Conservation (phyloP, 805 yeast species). For the Candida chauliodis region DNA sequence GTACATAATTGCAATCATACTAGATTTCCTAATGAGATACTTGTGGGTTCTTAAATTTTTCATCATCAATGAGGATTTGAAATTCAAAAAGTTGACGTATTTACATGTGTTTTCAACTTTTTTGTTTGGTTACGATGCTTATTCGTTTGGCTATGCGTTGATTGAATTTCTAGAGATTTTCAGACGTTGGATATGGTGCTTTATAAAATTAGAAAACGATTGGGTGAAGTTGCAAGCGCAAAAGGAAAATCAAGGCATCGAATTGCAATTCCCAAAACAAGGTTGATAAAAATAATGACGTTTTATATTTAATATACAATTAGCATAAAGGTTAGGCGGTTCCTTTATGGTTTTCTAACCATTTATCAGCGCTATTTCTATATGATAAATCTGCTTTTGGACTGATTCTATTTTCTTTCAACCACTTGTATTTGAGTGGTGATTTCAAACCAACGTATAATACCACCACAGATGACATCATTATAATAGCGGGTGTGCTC, state of each 20-base stretch:
- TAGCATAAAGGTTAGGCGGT: neutral
- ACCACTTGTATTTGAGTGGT: slow-evolving; percentile 41
- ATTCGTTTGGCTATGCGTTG: slow-evolving; percentile 56
- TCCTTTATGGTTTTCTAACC: slow-evolving; percentile 30
- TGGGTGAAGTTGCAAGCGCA: slow-evolving; percentile 30
- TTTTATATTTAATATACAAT: slow-evolving; percentile 2
- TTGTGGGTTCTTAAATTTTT: slow-evolving; percentile 67
- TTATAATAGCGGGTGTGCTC: slow-evolving; percentile 37
- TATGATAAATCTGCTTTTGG: slow-evolving; percentile 48
- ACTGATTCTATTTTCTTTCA: slow-evolving; percentile 39
- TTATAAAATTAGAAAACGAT: slow-evolving; percentile 81
- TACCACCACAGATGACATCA: slow-evolving; percentile 40
- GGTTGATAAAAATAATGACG: neutral
- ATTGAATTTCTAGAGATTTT: slow-evolving; percentile 72
- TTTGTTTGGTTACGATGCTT: slow-evolving; percentile 37
- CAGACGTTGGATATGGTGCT: slow-evolving; percentile 88
- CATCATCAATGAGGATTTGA: slow-evolving; percentile 24
- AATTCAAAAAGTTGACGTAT: slow-evolving; percentile 12
- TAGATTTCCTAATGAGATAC: slow-evolving; percentile 68
- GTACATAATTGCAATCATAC: slow-evolving; percentile 54
- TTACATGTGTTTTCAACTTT: slow-evolving; percentile 21
- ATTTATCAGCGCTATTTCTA: slow-evolving; percentile 44
- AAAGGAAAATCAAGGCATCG: slow-evolving; percentile 2
- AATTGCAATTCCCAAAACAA: slow-evolving; percentile 6
- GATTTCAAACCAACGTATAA: slow-evolving; percentile 37